Percentiles rank a stretch among this genome's conserved stretches.
Evolutionary conservation across 495 filamentous ascomycete genomes (phyloP).

Genomic region (Tetracladium marchalianum): DNA sequence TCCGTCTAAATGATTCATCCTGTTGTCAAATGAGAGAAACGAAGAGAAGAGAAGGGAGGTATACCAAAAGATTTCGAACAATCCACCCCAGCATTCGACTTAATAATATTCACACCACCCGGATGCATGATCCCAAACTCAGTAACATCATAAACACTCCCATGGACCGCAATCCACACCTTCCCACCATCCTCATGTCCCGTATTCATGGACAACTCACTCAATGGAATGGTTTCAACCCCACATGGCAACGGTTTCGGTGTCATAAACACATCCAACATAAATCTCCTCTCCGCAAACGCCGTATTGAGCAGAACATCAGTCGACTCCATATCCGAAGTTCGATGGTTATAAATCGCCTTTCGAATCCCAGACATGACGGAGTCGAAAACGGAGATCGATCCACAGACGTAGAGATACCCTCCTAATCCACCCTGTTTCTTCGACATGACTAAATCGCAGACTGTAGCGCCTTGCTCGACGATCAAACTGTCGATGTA

Average conservation of each 20-base stretch:
- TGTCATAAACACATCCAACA: slow-evolving; percentile 30
- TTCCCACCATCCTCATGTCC: slow-evolving; percentile 21
- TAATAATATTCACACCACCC: slow-evolving; percentile 23
- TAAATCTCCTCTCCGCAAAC: slow-evolving; percentile 26
- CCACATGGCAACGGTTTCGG: slow-evolving; percentile 22
- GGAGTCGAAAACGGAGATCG: slow-evolving; percentile 26
- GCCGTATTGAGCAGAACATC: slow-evolving; percentile 22
- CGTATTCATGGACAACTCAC: slow-evolving; percentile 21
- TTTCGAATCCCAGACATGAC: slow-evolving; percentile 24
- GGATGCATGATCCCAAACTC: slow-evolving; percentile 26
- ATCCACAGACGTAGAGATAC: slow-evolving; percentile 28
- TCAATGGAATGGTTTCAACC: slow-evolving; percentile 20
- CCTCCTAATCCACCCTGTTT: slow-evolving; percentile 25
- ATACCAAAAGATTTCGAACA: slow-evolving; percentile 22
- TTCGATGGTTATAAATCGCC: slow-evolving; percentile 24
- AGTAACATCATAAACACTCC: slow-evolving; percentile 26
- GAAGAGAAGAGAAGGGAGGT: no score
- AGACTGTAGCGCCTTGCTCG: slow-evolving; percentile 22
- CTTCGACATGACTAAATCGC: slow-evolving; percentile 28
- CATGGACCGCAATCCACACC: slow-evolving; percentile 28
- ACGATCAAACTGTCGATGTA: slow-evolving; percentile 26
- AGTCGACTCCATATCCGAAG: slow-evolving; percentile 17
- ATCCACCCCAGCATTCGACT: slow-evolving; percentile 24
- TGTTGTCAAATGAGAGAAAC: no score
- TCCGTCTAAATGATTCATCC: no score